Evolutionary conservation across 148 eudicot genomes (phyloP).

Genomic region (Camellia lanceoleosa): DNA sequence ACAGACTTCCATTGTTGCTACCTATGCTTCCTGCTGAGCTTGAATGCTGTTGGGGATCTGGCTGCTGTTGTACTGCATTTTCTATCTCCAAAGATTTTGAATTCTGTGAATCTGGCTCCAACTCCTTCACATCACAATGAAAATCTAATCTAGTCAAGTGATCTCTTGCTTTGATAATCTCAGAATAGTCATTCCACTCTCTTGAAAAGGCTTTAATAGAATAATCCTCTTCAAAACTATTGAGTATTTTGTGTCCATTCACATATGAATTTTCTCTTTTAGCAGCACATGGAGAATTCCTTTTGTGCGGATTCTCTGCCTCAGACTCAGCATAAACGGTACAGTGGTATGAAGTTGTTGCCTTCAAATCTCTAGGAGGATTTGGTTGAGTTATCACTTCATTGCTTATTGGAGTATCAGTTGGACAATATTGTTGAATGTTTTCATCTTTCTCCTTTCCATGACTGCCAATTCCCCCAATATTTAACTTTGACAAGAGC

Average conservation of each 20-base stretch:
- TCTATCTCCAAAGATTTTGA: constrained; percentile 26
- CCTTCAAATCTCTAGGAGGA: constrained; percentile 21
- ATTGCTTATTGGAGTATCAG: constrained; percentile 16
- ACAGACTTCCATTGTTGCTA: constrained; percentile 38
- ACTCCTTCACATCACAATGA: constrained; percentile 20
- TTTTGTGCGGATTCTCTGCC: background rate
- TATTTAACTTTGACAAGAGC: constrained; percentile 48
- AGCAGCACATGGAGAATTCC: constrained; percentile 23
- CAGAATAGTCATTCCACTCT: constrained; percentile 25
- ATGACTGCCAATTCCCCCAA: constrained; percentile 27
- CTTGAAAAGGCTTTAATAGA: constrained; percentile 19
- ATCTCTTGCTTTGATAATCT: constrained; percentile 15
- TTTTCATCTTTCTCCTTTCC: constrained; percentile 29
- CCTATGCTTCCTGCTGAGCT: constrained; percentile 36
- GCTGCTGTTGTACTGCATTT: constrained; percentile 27
- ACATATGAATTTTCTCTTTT: constrained; percentile 14
- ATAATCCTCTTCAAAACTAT: constrained; percentile 17
- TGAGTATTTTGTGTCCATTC: constrained; percentile 10
- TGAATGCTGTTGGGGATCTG: constrained; percentile 23
- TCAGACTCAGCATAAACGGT: constrained; percentile 8
- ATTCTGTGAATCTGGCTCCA: constrained; percentile 31
- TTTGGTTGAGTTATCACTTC: constrained; percentile 20
- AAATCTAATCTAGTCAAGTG: constrained; percentile 23
- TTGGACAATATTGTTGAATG: constrained; percentile 26
- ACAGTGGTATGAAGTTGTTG: constrained; percentile 18